Evolutionary conservation across 2,329 filamentous ascomycete species (phyloP), one percentile per base, ranked within the genome.

Genomic region (Laburnicola sp.): DNA sequence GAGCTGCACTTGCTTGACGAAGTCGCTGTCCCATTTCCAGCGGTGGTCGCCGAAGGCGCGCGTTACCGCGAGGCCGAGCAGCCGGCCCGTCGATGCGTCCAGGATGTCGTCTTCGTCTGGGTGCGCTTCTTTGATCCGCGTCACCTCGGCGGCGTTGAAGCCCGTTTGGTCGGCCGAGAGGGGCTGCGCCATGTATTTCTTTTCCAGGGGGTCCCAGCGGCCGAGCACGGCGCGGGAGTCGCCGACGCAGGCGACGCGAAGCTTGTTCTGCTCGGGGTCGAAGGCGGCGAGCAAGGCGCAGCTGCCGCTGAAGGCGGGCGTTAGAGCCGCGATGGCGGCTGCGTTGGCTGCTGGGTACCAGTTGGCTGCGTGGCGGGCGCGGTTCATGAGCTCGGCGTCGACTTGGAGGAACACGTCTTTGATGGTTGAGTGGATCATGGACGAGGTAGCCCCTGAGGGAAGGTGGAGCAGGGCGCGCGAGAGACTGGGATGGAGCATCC

Each of bases 161-260:
- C 85, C 85, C 0, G 83, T 88, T 62, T 89, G 86, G 65, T 89
- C 87, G 9, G 76, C 70, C 8, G 84, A 86, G 11, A 89, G 75
- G 1, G 80, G 74, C 4, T 78, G 75, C 0, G 78, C 75, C 2
- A 76, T 67, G 75, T 85, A 88, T 21, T 69, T 74, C 0, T 75
- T 71, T 6, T 60, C 48, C 0, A 75, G 64, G 0, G 72, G 45
- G 9, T 78, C 74, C 71, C 77, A 76, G 53, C 75, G 68, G 1
- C 85, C 86, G 0, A 88, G 75, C 0, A 88, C 84, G 8, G 85
- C 85, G 31, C 86, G 79, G 0, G 83, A 88, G 70, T 89, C 86
- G 0, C 87, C 87, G 0, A 82, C 82, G 54, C 84, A 85, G 0
- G 86, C 86, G 2, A 87, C 84, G 23, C 82, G 80, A 0, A 89